Evolutionary conservation across 345 rosid species (phyloP).

Genomic region (Dipteronia sinensis): DNA sequence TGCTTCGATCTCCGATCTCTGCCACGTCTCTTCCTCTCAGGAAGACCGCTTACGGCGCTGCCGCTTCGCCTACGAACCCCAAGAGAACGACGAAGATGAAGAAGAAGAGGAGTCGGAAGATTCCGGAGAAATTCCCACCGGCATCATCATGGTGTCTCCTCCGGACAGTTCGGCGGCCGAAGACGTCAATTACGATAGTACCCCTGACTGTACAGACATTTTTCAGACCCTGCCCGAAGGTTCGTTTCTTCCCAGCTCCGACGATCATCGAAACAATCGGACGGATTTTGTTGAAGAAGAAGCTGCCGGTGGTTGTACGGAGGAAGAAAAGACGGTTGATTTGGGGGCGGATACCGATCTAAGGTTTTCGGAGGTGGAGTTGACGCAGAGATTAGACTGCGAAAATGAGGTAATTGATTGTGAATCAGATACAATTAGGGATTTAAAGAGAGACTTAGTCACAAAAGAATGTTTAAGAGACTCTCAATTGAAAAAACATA

Average conservation of each 20-base stretch:
- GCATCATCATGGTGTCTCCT: slow-evolving; percentile 41
- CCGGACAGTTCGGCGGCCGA: slow-evolving; percentile 23
- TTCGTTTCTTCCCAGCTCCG: not conserved
- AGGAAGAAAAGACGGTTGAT: slow-evolving; percentile 27
- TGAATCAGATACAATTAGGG: slow-evolving; percentile 23
- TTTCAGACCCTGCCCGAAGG: slow-evolving; percentile 34
- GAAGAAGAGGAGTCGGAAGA: not conserved
- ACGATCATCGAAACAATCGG: not conserved
- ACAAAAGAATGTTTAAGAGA: slow-evolving; percentile 8
- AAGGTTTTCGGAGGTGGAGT: slow-evolving; percentile 36
- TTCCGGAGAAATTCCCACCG: slow-evolving; percentile 24
- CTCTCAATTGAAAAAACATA: slow-evolving; percentile 20
- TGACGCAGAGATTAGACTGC: slow-evolving; percentile 25
- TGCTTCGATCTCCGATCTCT: slow-evolving; percentile 22
- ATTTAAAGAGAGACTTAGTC: slow-evolving; percentile 19
- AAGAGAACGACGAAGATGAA: not conserved
- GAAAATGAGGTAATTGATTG: slow-evolving; percentile 12
- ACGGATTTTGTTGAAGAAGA: slow-evolving; percentile 8
- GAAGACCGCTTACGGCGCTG: slow-evolving; percentile 20
- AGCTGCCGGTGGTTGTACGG: not conserved
- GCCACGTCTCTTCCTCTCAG: slow-evolving; percentile 32
- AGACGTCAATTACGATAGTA: not conserved
- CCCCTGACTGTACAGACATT: slow-evolving; percentile 12
- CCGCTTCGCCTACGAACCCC: slow-evolving; percentile 22
- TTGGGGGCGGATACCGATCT: slow-evolving; percentile 45